Evolutionary conservation across 1,139 yeast species (phyloP).

Genomic region (Hemisphaericaspora xylofermentans): DNA sequence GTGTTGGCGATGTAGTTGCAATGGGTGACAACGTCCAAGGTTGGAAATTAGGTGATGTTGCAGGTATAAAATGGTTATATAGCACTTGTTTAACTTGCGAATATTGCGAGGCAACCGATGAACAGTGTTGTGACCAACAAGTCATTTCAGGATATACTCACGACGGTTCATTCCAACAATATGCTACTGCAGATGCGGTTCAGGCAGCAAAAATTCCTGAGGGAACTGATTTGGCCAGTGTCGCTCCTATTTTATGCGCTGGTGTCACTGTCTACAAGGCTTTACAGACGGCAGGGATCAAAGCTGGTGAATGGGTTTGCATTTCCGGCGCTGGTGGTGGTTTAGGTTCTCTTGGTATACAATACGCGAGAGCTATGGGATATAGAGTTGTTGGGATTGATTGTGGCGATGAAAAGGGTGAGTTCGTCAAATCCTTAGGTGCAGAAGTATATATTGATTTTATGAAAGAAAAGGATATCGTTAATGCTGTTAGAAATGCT

Average conservation of each 20-base stretch:
- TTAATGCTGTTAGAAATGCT: slow-evolving; percentile 23
- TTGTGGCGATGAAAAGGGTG: slow-evolving; percentile 66
- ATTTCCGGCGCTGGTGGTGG: slow-evolving; percentile 87
- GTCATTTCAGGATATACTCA: slow-evolving; percentile 77
- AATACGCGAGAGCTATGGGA: slow-evolving; percentile 83
- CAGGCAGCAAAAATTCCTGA: slow-evolving; percentile 38
- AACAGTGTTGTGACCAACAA: slow-evolving; percentile 67
- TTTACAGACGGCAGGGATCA: slow-evolving; percentile 62
- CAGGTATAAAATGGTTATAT: slow-evolving; percentile 75
- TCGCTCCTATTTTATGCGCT: slow-evolving; percentile 58
- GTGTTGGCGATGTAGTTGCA: slow-evolving; percentile 81
- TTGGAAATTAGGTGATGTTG: slow-evolving; percentile 72
- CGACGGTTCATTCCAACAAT: slow-evolving; percentile 84
- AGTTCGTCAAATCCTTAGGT: slow-evolving; percentile 55
- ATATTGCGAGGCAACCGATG: slow-evolving; percentile 64
- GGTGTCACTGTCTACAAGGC: slow-evolving; percentile 87
- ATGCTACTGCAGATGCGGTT: slow-evolving; percentile 59
- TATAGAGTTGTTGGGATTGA: slow-evolving; percentile 74
- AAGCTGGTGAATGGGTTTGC: slow-evolving; percentile 78
- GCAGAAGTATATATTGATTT: slow-evolving; percentile 73
- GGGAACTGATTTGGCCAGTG: slow-evolving; percentile 33
- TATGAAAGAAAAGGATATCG: slow-evolving; percentile 37
- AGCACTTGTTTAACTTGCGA: slow-evolving; percentile 75
- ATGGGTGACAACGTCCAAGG: slow-evolving; percentile 66
- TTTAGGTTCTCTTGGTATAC: slow-evolving; percentile 76